Evolutionary conservation across 2,329 filamentous ascomycete species (phyloP), one percentile per base, ranked within the genome.

Genomic region (Alternaria ventricosa): DNA sequence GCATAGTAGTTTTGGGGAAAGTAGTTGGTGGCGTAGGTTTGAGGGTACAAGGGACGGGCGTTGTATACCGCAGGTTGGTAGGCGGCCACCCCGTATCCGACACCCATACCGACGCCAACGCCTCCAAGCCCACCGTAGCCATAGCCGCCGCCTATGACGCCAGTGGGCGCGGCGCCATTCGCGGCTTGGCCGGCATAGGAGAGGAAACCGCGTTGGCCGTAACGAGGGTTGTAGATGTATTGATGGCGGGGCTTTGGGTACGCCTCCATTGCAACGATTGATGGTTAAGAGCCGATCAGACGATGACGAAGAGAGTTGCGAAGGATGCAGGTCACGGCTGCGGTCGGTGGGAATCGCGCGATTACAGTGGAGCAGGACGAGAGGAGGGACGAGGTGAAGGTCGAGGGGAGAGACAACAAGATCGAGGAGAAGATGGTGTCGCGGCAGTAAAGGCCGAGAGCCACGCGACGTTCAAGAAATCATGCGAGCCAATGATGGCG

Each of bases 191-290:
- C 70, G 27, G 68, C 71, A 44, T 76, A 73, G 57, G 62, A 70
- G 57, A 76, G 64, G 44, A 73, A 57, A 41, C 75, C 75, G 47
- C 75, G 74, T 43, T 72, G 73, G 51, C 71, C 72, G 36, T 73
- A 71, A 46, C 73, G 73, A 7, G 76, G 75, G 1, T 67, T 71
- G 57, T 76, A 77, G 49, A 73, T 65, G 63, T 77, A 79, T 15
- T 74, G 68, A 27, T 79, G 75, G 58, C 76, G 76, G 20, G 75
- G 74, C 53, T 75, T 74, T 25, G 71, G 75, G 36, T 65, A 71
- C 13, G 54, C 69, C 51, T 72, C 74, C 67, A 66, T 75, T 53
- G 46, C 56, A 41, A 50, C 27, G 51, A 55, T 46, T 47, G 41
- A 30, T 7, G 15, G 5, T 13, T 20, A 53, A 22, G 8, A 12